Percentiles rank a stretch among this genome's conserved stretches.
Conservation (phyloP, 179 eudicot genomes). For the Pouteria campechiana region DNA sequence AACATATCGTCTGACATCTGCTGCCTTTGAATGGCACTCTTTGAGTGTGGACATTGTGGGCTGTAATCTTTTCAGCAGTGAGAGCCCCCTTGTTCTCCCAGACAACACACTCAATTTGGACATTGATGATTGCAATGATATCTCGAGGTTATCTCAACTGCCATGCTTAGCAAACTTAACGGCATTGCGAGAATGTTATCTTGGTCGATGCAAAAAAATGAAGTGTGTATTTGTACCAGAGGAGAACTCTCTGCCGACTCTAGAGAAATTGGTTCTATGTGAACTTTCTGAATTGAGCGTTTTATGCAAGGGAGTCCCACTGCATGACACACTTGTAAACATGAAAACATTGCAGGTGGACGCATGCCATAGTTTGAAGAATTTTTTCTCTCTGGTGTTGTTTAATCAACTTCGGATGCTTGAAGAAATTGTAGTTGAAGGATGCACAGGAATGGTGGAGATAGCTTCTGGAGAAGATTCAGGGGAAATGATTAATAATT, state of each 20-base stretch:
- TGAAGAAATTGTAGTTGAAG: constrained; percentile 9
- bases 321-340: too few species aligned
- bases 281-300: constrained; percentile 7
- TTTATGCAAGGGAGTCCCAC: neutral
- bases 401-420: constrained; percentile 8
- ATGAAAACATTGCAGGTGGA: constrained; percentile 7
- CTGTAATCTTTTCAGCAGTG: neutral
- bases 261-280: constrained; percentile 10
- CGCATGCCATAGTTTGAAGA: constrained; percentile 5
- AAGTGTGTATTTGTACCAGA: neutral
- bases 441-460: constrained; percentile 7
- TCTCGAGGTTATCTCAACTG: constrained; percentile 3
- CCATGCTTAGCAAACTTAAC: neutral
- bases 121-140: constrained; percentile 10
- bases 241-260: constrained; percentile 1
- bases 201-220: constrained; percentile 7
- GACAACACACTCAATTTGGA: constrained; percentile 10
- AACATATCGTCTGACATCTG: too few species aligned
- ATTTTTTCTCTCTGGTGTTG: constrained; percentile 4
- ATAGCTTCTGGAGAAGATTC: constrained; percentile 5
- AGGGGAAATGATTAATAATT: neutral
- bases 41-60: constrained; percentile 10
- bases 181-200: constrained; percentile 7
- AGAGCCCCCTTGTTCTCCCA: constrained; percentile 5
- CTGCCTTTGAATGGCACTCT: neutral